Percentiles rank a stretch among this genome's conserved stretches.
Conservation (phyloP, 2,329 filamentous ascomycete genomes). For the Clonostachys rosea region DNA sequence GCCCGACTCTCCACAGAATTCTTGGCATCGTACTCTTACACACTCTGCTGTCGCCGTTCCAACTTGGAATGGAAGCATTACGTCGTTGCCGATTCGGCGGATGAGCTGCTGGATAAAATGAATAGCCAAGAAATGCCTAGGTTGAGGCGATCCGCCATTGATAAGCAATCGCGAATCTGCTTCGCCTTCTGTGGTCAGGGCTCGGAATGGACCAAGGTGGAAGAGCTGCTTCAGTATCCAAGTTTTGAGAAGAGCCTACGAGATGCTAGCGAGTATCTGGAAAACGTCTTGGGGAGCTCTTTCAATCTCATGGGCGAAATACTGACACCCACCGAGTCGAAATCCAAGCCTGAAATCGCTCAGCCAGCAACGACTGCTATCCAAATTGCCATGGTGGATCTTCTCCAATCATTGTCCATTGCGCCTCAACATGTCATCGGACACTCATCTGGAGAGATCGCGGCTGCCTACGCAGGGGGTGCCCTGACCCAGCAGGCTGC, state of each 20-base stretch:
- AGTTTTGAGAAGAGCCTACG: slow-evolving; percentile 32
- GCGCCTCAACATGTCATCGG: slow-evolving; percentile 28
- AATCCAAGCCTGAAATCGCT: slow-evolving; percentile 27
- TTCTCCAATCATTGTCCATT: slow-evolving; percentile 25
- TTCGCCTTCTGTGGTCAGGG: slow-evolving; percentile 40
- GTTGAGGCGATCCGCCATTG: slow-evolving; percentile 14
- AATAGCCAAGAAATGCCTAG: slow-evolving; percentile 6
- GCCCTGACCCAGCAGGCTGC: slow-evolving; percentile 27
- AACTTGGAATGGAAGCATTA: slow-evolving; percentile 34
- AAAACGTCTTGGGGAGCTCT: slow-evolving; percentile 15
- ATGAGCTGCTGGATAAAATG: slow-evolving; percentile 24
- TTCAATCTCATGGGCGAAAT: slow-evolving; percentile 31
- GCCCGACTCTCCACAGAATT: slow-evolving; percentile 6
- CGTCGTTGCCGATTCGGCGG: slow-evolving; percentile 24
- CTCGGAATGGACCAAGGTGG: slow-evolving; percentile 36
- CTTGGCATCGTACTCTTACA: slow-evolving; percentile 39
- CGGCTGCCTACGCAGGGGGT: slow-evolving; percentile 33
- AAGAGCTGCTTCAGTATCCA: slow-evolving; percentile 33
- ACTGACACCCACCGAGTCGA: slow-evolving; percentile 15
- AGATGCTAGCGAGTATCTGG: slow-evolving; percentile 21
- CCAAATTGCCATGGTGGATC: slow-evolving; percentile 34
- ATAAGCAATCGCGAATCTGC: slow-evolving; percentile 21
- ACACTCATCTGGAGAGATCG: slow-evolving; percentile 42
- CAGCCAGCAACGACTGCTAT: slow-evolving; percentile 35
- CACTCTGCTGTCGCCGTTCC: slow-evolving; percentile 37